A percentile compares a stretch with the other conserved stretches of the same genome.
phyloP scores from a whole-genome alignment of 805 yeast species.

The Zygotorulaspora florentina region DNA sequence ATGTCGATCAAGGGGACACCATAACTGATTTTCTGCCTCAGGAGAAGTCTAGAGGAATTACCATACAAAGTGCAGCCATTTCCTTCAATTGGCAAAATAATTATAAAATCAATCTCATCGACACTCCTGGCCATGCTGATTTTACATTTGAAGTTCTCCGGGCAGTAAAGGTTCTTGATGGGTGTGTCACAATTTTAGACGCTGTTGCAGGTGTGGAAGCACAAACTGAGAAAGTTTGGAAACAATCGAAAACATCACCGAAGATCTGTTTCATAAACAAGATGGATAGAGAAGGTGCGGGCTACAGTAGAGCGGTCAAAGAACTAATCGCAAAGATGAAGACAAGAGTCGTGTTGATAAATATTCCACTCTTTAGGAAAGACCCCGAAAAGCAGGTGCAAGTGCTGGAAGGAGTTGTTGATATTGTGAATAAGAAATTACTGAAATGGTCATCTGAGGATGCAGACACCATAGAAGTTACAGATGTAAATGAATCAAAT shows the following conservation, averaged over 20 bases:
- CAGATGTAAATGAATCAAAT: constrained; percentile 55
- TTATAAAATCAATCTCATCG: constrained; percentile 78
- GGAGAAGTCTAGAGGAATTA: constrained; percentile 89
- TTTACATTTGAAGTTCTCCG: constrained; percentile 92
- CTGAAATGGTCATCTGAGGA: constrained; percentile 43
- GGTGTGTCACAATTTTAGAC: constrained; percentile 88
- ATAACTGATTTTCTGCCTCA: constrained; percentile 89
- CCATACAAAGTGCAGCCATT: constrained; percentile 95
- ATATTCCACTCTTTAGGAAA: constrained; percentile 65
- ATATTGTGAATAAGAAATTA: constrained; percentile 50
- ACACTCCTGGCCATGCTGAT: constrained; percentile 98
- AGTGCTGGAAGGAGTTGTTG: constrained; percentile 54
- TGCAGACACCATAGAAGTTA: constrained; percentile 25
- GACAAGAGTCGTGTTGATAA: constrained; percentile 70
- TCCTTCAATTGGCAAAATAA: constrained; percentile 75
- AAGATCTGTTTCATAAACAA: constrained; percentile 79
- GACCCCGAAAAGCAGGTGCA: constrained; percentile 28
- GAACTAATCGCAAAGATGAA: constrained; percentile 74
- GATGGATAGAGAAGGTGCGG: constrained; percentile 97
- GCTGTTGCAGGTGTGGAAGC: constrained; percentile 98
- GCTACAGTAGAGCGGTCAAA: constrained; percentile 82
- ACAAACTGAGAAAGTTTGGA: constrained; percentile 97
- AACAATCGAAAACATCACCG: constrained; percentile 76
- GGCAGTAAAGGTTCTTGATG: constrained; percentile 86
- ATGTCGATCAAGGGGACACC: constrained; percentile 96